phyloP scores from a whole-genome alignment of 805 yeast species.

The Wickerhamomyces pijperi region DNA sequence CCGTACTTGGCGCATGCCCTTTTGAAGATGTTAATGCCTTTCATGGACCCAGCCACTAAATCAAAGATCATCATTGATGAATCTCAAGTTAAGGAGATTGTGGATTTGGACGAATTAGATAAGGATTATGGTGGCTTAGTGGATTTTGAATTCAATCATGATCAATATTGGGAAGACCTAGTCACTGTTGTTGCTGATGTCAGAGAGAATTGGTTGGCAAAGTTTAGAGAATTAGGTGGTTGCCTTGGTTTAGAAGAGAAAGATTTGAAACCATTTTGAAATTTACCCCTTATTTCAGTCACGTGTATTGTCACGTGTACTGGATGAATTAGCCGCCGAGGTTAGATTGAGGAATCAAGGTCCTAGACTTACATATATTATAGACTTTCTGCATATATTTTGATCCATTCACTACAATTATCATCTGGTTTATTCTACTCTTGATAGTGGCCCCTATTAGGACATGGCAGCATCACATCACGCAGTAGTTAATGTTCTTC shows the following conservation, averaged over 20 bases:
- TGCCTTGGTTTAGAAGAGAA: slow-evolving; percentile 69
- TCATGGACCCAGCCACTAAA: slow-evolving; percentile 88
- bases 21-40: slow-evolving; percentile 80
- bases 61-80: slow-evolving; percentile 78
- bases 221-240: slow-evolving; percentile 61
- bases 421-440: too few species aligned
- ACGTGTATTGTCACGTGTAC: background rate
- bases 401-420: too few species aligned
- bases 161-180: slow-evolving; percentile 65
- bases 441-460: too few species aligned
- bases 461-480: too few species aligned
- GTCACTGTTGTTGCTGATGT: slow-evolving; percentile 44
- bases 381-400: too few species aligned
- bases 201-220: slow-evolving; percentile 45
- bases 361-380: too few species aligned
- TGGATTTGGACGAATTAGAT: slow-evolving; percentile 72
- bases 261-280: slow-evolving; percentile 41
- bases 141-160: slow-evolving; percentile 74
- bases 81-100: slow-evolving; percentile 52
- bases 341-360: too few species aligned
- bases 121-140: slow-evolving; percentile 73
- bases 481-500: too few species aligned
- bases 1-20: slow-evolving; percentile 91
- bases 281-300: too few species aligned
- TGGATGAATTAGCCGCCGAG: too few species aligned